Conservation (phyloP, 2,329 filamentous ascomycete genomes). For the Fusarium illudens region DNA sequence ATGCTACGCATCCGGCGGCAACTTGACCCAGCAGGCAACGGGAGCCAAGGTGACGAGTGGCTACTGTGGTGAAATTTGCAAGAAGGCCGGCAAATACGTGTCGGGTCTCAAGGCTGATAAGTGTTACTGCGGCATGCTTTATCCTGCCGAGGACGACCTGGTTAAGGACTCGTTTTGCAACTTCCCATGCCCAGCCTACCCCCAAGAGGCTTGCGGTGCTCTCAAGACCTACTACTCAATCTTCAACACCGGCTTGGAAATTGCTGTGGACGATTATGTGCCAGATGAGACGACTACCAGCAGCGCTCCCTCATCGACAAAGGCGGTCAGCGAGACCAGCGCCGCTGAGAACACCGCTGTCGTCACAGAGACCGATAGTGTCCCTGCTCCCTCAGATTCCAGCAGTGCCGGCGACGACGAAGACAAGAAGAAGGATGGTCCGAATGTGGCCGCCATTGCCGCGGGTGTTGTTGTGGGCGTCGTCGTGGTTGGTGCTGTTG, state of each 20-base stretch:
- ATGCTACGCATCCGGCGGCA: constrained; percentile 58
- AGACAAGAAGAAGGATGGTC: constrained; percentile 46
- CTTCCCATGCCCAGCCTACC: constrained; percentile 70
- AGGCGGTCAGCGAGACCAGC: constrained; percentile 33
- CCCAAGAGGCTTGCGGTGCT: constrained; percentile 66
- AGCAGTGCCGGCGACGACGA: background rate
- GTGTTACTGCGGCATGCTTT: constrained; percentile 77
- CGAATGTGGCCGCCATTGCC: constrained; percentile 85
- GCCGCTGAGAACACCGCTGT: constrained; percentile 2
- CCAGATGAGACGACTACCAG: constrained; percentile 14
- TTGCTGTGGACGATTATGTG: constrained; percentile 46
- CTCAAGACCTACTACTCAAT: constrained; percentile 52
- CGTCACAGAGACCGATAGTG: constrained; percentile 26
- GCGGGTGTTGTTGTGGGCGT: constrained; percentile 89
- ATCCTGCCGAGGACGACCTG: constrained; percentile 67
- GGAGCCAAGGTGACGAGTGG: constrained; percentile 48
- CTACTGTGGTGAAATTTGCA: constrained; percentile 53
- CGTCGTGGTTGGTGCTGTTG: constrained; percentile 70
- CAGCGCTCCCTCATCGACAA: constrained; percentile 40
- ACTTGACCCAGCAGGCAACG: constrained; percentile 44
- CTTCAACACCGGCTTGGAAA: constrained; percentile 59
- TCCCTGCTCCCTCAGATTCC: background rate
- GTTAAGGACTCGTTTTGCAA: constrained; percentile 69
- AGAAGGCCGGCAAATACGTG: constrained; percentile 59
- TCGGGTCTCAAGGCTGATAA: constrained; percentile 68